Conservation (phyloP, 2,329 filamentous ascomycete genomes). For the Sporothrix luriei region DNA sequence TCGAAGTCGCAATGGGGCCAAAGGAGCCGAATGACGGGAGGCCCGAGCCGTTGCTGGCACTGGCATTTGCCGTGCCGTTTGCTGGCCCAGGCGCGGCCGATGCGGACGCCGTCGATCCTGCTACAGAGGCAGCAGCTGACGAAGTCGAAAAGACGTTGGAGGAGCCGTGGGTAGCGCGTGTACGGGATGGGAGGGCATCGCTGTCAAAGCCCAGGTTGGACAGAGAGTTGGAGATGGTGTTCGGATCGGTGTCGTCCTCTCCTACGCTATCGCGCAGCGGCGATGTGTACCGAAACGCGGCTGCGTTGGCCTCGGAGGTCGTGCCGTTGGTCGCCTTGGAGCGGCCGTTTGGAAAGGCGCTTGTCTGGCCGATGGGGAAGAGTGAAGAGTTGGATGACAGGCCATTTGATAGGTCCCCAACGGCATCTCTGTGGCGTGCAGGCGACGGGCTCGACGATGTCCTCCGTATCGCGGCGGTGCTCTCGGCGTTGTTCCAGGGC, state of each 20-base stretch:
- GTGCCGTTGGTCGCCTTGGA: conserved; percentile 40
- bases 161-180: conserved; percentile 1
- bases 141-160: conserved; percentile 16
- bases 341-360: conserved; percentile 41
- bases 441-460: conserved; percentile 61
- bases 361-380: conserved; percentile 50
- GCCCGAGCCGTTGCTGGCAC: conserved; percentile 1
- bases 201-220: conserved; percentile 27
- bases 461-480: conserved; percentile 46
- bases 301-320: conserved; percentile 51
- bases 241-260: background rate
- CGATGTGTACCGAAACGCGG: conserved; percentile 47
- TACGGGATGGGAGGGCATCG: conserved; percentile 20
- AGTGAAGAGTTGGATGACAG: conserved; percentile 48
- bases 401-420: conserved; percentile 47
- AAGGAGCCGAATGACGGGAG: conserved; percentile 25
- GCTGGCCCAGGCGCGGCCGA: conserved; percentile 19
- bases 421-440: conserved; percentile 54
- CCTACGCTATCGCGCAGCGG: conserved; percentile 27
- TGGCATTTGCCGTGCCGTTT: background rate
- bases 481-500: conserved; percentile 62
- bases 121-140: conserved; percentile 21
- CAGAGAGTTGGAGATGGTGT: background rate
- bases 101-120: conserved; percentile 22
- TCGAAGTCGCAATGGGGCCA: conserved; percentile 41